Base-by-base conservation (phyloP, 352 stramenopile species). In the Globisporangium ultimum region DNA sequence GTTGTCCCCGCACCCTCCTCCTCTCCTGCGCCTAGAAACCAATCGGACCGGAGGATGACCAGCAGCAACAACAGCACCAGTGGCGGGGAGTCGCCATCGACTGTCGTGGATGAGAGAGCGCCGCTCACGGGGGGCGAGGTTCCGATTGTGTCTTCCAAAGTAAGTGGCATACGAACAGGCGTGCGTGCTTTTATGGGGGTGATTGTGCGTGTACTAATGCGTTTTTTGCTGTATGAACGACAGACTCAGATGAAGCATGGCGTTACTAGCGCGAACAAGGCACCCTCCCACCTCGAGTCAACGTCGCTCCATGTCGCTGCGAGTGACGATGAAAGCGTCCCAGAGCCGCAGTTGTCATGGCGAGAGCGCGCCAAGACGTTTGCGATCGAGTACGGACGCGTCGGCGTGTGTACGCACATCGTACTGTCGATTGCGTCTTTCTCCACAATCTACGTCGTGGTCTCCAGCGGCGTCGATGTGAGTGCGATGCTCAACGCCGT, bases 311-410 rank as follows among this genome's bases (percentile, higher is more conserved):
- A 36, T 36, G 28, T 36, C 2, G 7, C 28, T 36, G 28, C 28
- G 36, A 42, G 38, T 17, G 34, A 21, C 48, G 12, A 12, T 42
- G 14, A 3, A 63, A 58, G 24, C 24, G 15, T 63, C 66, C 18
- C 61, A 72, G 34, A 59, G 42, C 15, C 50, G 28, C 52, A 43
- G 53, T 72, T 67, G 17, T 81, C 80, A 41, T 92, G 81, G 80
- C 70, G 68, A 41, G 70, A 89, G 55, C 79, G 82, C 43, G 81
- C 78, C 56, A 91, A 95, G 70, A 87, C 72, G 24, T 95, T 95
- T 60, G 82, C 80, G 15, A 72, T 88, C 53, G 83, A 91, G 66
- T 95, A 95, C 59, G 85, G 85, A 13, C 80, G 71, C 38, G 84
- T 95, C 8, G 85, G 85, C 21, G 71, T 95, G 34, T 76, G 70